Percentiles rank a stretch among this genome's conserved stretches.
phyloP scores from a whole-genome alignment of 176 grass and related monocot genomes.

The Elaeis guineensis region DNA sequence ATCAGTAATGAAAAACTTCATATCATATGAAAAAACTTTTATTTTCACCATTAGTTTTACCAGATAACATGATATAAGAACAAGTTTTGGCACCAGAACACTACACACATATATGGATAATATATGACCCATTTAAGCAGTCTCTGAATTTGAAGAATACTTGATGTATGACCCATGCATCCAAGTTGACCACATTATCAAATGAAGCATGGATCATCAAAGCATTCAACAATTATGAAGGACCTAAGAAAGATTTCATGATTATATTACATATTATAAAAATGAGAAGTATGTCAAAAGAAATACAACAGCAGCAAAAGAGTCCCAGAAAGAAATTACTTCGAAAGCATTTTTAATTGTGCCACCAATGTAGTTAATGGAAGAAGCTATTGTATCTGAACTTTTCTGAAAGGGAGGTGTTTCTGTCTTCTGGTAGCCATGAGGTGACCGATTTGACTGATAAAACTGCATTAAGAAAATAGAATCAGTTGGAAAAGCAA shows the following conservation, averaged over 20 bases:
- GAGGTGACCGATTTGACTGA: slow-evolving; percentile 26
- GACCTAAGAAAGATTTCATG: neutral
- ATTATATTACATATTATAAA: neutral
- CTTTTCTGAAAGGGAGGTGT: slow-evolving; percentile 73
- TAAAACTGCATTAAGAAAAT: slow-evolving; percentile 27
- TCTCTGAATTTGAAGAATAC: too few species aligned
- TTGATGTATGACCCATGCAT: too few species aligned
- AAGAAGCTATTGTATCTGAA: slow-evolving; percentile 75
- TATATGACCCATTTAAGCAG: too few species aligned
- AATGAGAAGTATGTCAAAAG: neutral
- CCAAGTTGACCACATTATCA: too few species aligned
- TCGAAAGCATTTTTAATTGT: slow-evolving; percentile 89
- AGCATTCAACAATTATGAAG: neutral
- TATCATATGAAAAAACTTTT: too few species aligned
- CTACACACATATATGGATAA: too few species aligned
- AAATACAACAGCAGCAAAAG: neutral
- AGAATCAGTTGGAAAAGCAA: slow-evolving; percentile 5
- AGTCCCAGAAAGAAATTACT: slow-evolving; percentile 32
- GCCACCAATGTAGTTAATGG: slow-evolving; percentile 80
- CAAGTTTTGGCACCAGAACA: too few species aligned
- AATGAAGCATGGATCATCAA: too few species aligned
- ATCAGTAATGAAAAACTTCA: too few species aligned
- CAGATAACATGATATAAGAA: too few species aligned
- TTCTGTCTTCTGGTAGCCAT: slow-evolving; percentile 46
- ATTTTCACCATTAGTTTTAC: too few species aligned